These are phyloP conservation scores for Coniochaeta sp. DNA, from an alignment of 2,329 filamentous ascomycete genomes.

Conservation along the genomic window DNA sequence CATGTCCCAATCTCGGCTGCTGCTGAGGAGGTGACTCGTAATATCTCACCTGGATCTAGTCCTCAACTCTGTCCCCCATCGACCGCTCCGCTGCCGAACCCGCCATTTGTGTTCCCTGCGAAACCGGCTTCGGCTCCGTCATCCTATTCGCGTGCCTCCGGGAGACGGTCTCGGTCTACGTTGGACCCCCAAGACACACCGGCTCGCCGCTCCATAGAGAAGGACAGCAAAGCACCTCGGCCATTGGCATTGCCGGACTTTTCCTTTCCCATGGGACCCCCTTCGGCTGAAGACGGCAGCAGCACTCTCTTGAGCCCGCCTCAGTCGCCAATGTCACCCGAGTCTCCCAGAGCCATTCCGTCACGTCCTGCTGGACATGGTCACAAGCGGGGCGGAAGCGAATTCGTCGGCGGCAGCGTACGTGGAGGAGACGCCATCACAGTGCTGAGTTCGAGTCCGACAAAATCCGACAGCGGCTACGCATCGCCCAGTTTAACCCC, in stretches of 20 bases:
- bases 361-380: slow-evolving; percentile 57
- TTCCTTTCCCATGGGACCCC: slow-evolving; percentile 31
- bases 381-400: slow-evolving; percentile 75
- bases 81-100: slow-evolving; percentile 47
- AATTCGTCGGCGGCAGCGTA: slow-evolving; percentile 73
- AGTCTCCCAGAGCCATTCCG: slow-evolving; percentile 39
- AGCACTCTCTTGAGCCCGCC: slow-evolving; percentile 45
- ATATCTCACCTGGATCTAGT: slow-evolving; percentile 15
- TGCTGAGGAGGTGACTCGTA: slow-evolving; percentile 16
- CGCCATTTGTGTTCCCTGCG: slow-evolving; percentile 57
- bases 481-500: slow-evolving; percentile 42
- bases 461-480: slow-evolving; percentile 53
- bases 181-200: slow-evolving; percentile 33
- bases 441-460: slow-evolving; percentile 62
- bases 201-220: slow-evolving; percentile 11
- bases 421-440: slow-evolving; percentile 51
- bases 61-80: slow-evolving; percentile 26
- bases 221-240: slow-evolving; percentile 18
- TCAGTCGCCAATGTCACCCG: slow-evolving; percentile 46
- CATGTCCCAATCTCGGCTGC: slow-evolving; percentile 11
- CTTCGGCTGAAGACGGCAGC: slow-evolving; percentile 21
- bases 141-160: slow-evolving; percentile 38
- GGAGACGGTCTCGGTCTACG: slow-evolving; percentile 45
- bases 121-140: slow-evolving; percentile 38
- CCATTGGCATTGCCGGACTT: slow-evolving; percentile 45